Base-by-base conservation (phyloP, 495 filamentous ascomycete genomes). In the Lasiosphaeria ovina region DNA sequence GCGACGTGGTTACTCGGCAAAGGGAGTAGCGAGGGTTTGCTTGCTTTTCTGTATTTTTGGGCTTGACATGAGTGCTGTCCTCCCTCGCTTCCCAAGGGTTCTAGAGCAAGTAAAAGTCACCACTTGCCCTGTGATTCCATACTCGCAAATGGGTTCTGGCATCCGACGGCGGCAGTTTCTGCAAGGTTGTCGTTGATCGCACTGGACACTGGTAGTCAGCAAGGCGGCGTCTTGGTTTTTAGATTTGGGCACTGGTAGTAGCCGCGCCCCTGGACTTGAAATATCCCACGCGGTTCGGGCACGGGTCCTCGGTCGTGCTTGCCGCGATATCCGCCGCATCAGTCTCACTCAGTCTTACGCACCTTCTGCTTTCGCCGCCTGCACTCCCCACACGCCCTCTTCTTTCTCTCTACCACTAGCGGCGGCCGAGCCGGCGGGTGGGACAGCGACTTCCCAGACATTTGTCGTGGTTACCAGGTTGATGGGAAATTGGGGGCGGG, bases 311-410 rank as follows among this genome's bases (percentile, higher is more conserved):
- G 24, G 24, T 24, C 24, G 24, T 24, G 24, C 24, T 24, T 24
- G 24, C 24, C 24, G 24, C 24, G 24, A 24, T 24, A 24, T 2
- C 0, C 24, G 24, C 24, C 24, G 1, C 24, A 24, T 24, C 24
- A 24, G 24, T 24, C 24, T 24, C 24, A 24, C 24, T 24, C 24
- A 24, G 24, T 9, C 44, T n/a, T 2, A 9, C 44, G 44, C 44
- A 47, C 44, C 44, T 47, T 47, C 44, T 47, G 44, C 44, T 47
- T 47, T 47, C 44, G 44, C 16, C 44, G 44, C 44, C 44, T 47
- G 11, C 44, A 47, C 16, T 47, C 44, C 44, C 44, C 44, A 47
- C 44, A 47, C 44, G 44, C 12, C 44, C 44, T 7, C 12, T 47
- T 47, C 12, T 47, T 47, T 14, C 44, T 47, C 44, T 47, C 44